Evolutionary conservation across 495 filamentous ascomycete species (phyloP).

Genomic region (Cairneyella variabilis): DNA sequence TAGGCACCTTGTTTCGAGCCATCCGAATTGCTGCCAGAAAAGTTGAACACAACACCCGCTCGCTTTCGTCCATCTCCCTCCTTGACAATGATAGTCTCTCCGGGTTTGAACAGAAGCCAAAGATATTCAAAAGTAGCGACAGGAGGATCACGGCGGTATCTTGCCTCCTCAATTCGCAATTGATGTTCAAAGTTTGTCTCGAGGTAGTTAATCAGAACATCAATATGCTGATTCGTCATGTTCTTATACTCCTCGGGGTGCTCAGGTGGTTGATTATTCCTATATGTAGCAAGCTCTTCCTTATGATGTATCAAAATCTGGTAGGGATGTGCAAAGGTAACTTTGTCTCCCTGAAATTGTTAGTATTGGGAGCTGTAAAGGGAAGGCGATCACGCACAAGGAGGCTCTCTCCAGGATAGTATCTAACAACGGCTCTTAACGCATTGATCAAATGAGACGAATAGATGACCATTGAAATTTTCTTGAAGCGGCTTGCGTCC

Average conservation of each 20-base stretch:
- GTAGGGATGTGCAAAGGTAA: conserved; percentile 9
- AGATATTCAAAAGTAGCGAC: conserved; percentile 8
- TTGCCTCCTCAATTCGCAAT: conserved; percentile 6
- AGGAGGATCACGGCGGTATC: not conserved
- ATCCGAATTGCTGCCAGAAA: not conserved
- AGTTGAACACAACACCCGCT: not conserved
- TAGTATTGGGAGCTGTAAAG: not conserved
- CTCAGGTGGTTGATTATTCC: not conserved
- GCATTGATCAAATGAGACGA: conserved; percentile 6
- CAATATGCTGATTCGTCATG: conserved; percentile 6
- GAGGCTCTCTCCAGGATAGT: conserved; percentile 8
- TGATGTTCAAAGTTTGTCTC: not conserved
- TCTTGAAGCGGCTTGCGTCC: not conserved
- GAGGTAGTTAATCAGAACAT: conserved; percentile 8
- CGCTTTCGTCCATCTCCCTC: not conserved
- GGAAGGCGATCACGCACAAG: not conserved
- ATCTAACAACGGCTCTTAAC: conserved; percentile 3
- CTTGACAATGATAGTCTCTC: not conserved
- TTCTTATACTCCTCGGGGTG: conserved; percentile 2
- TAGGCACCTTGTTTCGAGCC: conserved; percentile 14
- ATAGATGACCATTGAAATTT: conserved; percentile 4
- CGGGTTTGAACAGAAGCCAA: conserved; percentile 13
- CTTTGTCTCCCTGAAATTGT: not conserved
- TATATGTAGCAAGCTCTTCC: conserved; percentile 9
- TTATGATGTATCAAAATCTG: conserved; percentile 2